These are phyloP conservation scores for Lentinula novae-zelandiae DNA, from an alignment of 1,284 basidiomycete species.

Conservation along the genomic window DNA sequence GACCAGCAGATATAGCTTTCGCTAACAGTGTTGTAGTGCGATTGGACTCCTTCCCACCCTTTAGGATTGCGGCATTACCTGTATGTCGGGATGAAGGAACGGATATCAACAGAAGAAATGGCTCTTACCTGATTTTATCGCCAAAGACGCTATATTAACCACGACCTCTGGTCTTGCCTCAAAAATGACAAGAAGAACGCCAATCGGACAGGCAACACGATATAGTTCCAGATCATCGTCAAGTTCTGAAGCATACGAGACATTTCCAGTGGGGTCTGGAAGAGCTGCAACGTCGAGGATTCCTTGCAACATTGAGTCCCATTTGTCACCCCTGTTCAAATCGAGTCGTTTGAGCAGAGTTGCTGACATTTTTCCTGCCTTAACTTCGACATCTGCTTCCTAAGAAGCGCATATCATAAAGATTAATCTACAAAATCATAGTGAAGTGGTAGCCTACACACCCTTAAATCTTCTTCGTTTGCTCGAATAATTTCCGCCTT, in stretches of 20 bases:
- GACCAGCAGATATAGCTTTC: constrained; percentile 75
- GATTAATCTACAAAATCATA: neutral
- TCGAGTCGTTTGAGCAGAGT: constrained; percentile 87
- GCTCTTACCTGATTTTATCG: constrained; percentile 88
- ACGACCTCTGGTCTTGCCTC: constrained; percentile 98
- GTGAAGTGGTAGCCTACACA: constrained; percentile 25
- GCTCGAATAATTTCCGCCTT: constrained; percentile 74
- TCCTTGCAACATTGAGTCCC: constrained; percentile 91
- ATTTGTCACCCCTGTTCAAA: constrained; percentile 84
- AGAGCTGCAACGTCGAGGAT: constrained; percentile 84
- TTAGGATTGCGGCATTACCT: constrained; percentile 94
- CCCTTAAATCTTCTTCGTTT: constrained; percentile 78
- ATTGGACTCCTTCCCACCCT: constrained; percentile 94
- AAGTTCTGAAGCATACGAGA: constrained; percentile 86
- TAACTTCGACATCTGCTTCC: constrained; percentile 78
- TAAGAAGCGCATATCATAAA: constrained; percentile 24
- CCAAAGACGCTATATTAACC: constrained; percentile 94
- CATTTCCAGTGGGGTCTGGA: constrained; percentile 82
- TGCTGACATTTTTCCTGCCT: constrained; percentile 77
- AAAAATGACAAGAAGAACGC: constrained; percentile 95
- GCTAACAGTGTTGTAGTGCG: constrained; percentile 76
- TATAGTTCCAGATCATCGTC: constrained; percentile 89
- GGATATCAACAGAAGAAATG: neutral
- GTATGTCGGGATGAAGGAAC: constrained; percentile 8
- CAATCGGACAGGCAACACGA: constrained; percentile 94